Base-by-base conservation (phyloP, 257 asterid species). In the Nemophila menziesii region DNA sequence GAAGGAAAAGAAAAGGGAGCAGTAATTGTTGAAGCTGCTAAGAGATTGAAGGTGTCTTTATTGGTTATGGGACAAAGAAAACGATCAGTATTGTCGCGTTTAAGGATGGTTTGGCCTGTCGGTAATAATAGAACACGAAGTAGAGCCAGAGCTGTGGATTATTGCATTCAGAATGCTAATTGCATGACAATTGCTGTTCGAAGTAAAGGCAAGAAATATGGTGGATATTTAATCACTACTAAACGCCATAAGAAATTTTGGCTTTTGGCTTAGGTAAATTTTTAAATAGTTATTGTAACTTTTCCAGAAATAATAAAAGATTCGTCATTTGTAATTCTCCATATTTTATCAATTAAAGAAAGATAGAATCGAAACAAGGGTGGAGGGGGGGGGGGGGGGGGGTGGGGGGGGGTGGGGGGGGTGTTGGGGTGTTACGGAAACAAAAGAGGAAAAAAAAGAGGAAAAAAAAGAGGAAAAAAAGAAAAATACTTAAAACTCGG, bases 151-250 rank as follows among this genome's bases (percentile, higher is more conserved):
- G 75, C 69, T 10, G 81, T 71, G 5, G 83, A 82, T 47, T 78
- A 77, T 62, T 87, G 97, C 57, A 80, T 87, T 23, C 78, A 79
- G 21, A 77, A 79, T 51, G 78, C 97, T 8, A 69, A 67, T 37
- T 87, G 97, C 76, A 67, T 87, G 93, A 71, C 97, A 1, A 71
- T 87, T 56, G 95, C 97, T 2, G 95, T 87, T 23, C 74, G 95
- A 68, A 72, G 76, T 46, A 87, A 82, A 38, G 58, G 71, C 64
- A 65, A 57, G 73, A 87, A 71, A 38, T 21, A 60, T 44, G 97
- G 97, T 58, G 97, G 97, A 21, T 87, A 82, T 53, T 63, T 82
- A 49, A 87, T 87, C 68, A 87, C 93, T 11, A 82, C 97, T 7
- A 87, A 82, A 51, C 77, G 92, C 22, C 94, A 87, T 82, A 87